Percentiles rank a stretch among this genome's conserved stretches.
phyloP scores from a whole-genome alignment of 345 rosid genomes.

The Sonneratia caseolaris region DNA sequence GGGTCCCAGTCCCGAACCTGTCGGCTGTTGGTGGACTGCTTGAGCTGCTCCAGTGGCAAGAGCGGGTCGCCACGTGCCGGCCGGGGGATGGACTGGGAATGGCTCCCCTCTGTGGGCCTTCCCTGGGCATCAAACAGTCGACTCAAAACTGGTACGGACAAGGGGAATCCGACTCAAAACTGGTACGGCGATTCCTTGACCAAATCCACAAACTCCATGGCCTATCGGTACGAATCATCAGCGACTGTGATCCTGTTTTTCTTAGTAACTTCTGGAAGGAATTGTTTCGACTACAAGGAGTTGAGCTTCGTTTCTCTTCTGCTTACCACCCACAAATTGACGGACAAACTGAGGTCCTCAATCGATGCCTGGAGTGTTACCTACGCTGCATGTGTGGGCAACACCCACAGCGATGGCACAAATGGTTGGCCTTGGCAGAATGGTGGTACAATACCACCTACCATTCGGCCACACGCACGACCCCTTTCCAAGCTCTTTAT shows the following conservation, averaged over 20 bases:
- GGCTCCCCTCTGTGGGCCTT: too few relatives aligned
- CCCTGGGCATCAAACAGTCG: too few relatives aligned
- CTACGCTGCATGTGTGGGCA: neutral
- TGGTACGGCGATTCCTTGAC: neutral
- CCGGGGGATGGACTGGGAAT: too few relatives aligned
- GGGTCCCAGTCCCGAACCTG: too few relatives aligned
- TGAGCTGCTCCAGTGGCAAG: too few relatives aligned
- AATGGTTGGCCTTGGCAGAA: neutral
- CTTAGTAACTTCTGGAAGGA: neutral
- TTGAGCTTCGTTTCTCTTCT: neutral
- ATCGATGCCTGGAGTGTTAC: neutral
- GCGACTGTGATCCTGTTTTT: neutral
- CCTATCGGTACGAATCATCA: neutral
- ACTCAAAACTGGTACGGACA: too few relatives aligned
- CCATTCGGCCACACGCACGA: too few relatives aligned
- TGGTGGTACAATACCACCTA: too few relatives aligned
- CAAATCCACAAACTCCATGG: neutral
- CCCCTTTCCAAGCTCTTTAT: too few relatives aligned
- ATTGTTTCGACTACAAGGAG: neutral
- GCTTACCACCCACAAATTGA: neutral
- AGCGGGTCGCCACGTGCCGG: too few relatives aligned
- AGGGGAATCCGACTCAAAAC: too few relatives aligned
- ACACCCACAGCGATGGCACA: neutral
- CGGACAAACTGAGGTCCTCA: neutral
- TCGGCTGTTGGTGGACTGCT: too few relatives aligned